Conservation (phyloP, 2,329 filamentous ascomycete species). For the Trichoderma semiorbis region DNA sequence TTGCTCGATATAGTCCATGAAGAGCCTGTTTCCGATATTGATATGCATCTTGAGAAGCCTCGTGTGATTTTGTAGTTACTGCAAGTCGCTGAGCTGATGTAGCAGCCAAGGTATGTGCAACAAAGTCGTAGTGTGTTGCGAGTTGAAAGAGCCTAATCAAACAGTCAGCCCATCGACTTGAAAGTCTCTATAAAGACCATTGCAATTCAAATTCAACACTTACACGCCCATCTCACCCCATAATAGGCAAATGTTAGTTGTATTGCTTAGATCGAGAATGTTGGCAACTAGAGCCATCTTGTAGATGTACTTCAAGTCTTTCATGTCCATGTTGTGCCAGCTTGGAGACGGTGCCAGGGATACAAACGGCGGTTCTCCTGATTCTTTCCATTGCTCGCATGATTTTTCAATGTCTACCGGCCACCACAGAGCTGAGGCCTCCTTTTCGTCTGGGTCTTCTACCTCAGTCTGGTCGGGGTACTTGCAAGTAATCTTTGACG, state of each 20-base stretch:
- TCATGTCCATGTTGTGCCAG: conserved; percentile 7
- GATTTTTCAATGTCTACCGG: conserved; percentile 2
- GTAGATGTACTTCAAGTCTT: conserved; percentile 7
- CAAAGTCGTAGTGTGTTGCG: conserved; percentile 7
- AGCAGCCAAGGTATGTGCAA: conserved; percentile 9
- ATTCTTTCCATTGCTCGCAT: neutral
- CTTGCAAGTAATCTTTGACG: neutral
- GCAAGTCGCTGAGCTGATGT: conserved; percentile 5
- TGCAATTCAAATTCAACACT: neutral
- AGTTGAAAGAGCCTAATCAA: conserved; percentile 1
- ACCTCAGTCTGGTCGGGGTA: neutral
- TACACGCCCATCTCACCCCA: conserved; percentile 9
- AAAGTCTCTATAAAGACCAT: neutral
- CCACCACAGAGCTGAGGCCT: neutral
- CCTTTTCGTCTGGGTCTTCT: neutral
- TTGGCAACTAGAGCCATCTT: conserved; percentile 10
- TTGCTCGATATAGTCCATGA: neutral
- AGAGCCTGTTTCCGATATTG: conserved; percentile 1
- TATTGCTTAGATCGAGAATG: conserved; percentile 3
- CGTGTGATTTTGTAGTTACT: conserved; percentile 4
- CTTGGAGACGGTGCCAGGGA: neutral
- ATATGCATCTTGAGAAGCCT: neutral
- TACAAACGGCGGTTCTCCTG: neutral
- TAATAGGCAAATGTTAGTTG: conserved; percentile 1
- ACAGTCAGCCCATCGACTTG: neutral